These are phyloP conservation scores for Rhododendron griersonianum DNA, from an alignment of 148 eudicot species.

Conservation along the genomic window DNA sequence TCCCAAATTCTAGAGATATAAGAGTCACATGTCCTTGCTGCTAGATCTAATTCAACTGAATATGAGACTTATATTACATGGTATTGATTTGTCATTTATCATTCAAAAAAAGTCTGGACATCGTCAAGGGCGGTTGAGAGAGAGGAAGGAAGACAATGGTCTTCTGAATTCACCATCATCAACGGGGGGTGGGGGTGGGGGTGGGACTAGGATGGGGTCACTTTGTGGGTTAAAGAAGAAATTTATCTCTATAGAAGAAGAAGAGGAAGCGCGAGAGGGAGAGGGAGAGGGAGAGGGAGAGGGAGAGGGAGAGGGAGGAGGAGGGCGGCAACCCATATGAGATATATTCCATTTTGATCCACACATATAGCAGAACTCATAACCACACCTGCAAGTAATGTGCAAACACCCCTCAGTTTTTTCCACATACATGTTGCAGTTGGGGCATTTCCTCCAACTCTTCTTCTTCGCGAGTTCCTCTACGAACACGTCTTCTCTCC, in stretches of 20 bases:
- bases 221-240: background rate
- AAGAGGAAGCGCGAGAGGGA: background rate
- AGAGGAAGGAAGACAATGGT: background rate
- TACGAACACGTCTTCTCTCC: conserved; percentile 14
- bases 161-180: background rate
- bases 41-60: no score
- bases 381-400: conserved; percentile 34
- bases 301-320: no score
- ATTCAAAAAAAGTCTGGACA: background rate
- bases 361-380: conserved; percentile 37
- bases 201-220: background rate
- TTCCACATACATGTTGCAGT: conserved; percentile 27
- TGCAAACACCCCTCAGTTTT: conserved; percentile 33
- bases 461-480: conserved; percentile 32
- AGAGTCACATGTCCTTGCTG: background rate
- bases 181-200: background rate
- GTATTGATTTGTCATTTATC: background rate
- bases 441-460: conserved; percentile 26
- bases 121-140: background rate
- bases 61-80: background rate
- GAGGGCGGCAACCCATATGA: background rate
- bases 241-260: background rate
- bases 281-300: no score
- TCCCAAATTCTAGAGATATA: background rate
- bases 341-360: conserved; percentile 24